A percentile compares a stretch with the other conserved stretches of the same genome.
These are phyloP conservation scores for Microdochium bolleyi DNA, from an alignment of 2,329 filamentous ascomycete genomes.

Conservation along the genomic window DNA sequence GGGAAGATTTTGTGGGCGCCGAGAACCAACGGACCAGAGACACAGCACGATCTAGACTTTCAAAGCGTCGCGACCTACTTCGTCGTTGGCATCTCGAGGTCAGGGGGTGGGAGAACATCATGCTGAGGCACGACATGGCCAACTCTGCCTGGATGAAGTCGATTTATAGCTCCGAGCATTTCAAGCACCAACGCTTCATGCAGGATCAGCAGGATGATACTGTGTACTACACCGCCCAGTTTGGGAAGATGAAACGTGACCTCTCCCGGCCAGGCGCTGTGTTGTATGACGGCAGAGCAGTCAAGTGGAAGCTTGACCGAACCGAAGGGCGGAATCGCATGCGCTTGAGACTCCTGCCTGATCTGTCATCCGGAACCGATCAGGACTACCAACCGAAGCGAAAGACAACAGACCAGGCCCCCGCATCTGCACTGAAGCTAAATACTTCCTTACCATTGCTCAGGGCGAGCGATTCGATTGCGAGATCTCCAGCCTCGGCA, in stretches of 20 bases:
- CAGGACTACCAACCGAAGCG: slow-evolving; percentile 75
- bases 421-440: slow-evolving; percentile 25
- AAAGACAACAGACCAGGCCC: slow-evolving; percentile 40
- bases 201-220: slow-evolving; percentile 94
- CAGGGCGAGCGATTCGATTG: slow-evolving; percentile 7
- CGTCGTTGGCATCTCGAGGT: slow-evolving; percentile 72
- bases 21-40: slow-evolving; percentile 80
- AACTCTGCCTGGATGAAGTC: slow-evolving; percentile 92
- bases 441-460: slow-evolving; percentile 10
- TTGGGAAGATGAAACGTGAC: slow-evolving; percentile 71
- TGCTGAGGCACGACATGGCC: slow-evolving; percentile 76
- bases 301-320: slow-evolving; percentile 88
- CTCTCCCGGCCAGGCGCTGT: slow-evolving; percentile 74
- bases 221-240: slow-evolving; percentile 65
- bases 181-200: slow-evolving; percentile 79
- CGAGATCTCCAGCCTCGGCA: slow-evolving; percentile 8
- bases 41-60: slow-evolving; percentile 59
- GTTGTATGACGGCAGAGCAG: slow-evolving; percentile 55
- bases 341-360: slow-evolving; percentile 79
- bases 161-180: slow-evolving; percentile 84
- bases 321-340: slow-evolving; percentile 95
- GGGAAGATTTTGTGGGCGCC: slow-evolving; percentile 77
- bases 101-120: slow-evolving; percentile 58
- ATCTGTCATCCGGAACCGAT: slow-evolving; percentile 59
- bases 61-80: slow-evolving; percentile 74